Base-by-base conservation (phyloP, 140 eudicot species). In the Anethum foeniculum region DNA sequence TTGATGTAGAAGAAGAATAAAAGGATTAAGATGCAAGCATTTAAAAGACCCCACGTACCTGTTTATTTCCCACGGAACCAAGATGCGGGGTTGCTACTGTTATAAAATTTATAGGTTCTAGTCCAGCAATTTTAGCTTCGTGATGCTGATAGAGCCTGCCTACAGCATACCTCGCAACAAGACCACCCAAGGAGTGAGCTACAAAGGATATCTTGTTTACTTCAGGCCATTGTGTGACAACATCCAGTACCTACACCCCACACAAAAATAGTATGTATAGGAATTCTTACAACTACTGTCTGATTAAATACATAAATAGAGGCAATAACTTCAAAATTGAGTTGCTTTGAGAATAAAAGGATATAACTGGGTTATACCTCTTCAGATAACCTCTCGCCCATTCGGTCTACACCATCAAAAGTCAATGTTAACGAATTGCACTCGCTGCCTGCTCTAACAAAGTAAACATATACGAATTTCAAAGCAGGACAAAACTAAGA, bases 371-470 rank as follows among this genome's bases (percentile, higher is more conserved):
- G 85, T 19, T 14, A 41, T 93, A 93, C 98, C 98, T 93, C 98
- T 86, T 88, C 93, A 19, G 98, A 97, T 75, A 93, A 87, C 87
- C 98, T 88, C 86, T 93, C 97, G 27, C 98, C 98, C 98, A 91
- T 93, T 68, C 84, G 83, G 82, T 93, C 98, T 72, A 93, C 98
- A 27, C 98, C 98, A 87, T 93, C 98, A 78, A 93, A 91, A 80
- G 98, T 91, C 93, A 93, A 85, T 85, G 77, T 88, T 47, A 90
- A 86, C 52, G 90, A 82, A 83, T 93, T 93, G 91, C 90, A 84
- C 82, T 88, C 91, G 83, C 98, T 93, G 81, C 98, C 98, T 93
- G 92, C 84, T 85, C 90, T 46, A 80, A 47, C 32, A 71, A 83
- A 76, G 60, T 32, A 48, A 47, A 47, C 28, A 41, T 1, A 75